Percentiles rank a stretch among this genome's conserved stretches.
Evolutionary conservation across 2,329 filamentous ascomycete species (phyloP).

Genomic region (Beauveria bassiana): DNA sequence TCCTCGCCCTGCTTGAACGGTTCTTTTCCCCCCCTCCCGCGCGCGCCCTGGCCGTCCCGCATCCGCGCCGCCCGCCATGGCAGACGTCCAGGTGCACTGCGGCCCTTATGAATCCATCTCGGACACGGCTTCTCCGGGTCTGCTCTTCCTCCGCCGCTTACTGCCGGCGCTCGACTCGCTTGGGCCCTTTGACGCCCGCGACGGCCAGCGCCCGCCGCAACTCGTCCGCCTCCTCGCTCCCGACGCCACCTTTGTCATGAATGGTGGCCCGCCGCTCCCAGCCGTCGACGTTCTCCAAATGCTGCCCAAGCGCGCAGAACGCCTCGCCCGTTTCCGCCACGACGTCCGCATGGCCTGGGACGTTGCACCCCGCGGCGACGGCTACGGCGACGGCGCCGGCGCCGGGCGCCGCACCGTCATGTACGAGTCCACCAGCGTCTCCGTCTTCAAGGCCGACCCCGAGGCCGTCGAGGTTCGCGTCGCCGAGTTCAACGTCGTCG

Average conservation of each 20-base stretch:
- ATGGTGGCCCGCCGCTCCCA: conserved; percentile 6
- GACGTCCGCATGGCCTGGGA: conserved; percentile 11
- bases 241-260: conserved; percentile 12
- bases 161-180: conserved; percentile 14
- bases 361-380: neutral
- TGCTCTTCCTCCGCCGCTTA: conserved; percentile 13
- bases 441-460: conserved; percentile 5
- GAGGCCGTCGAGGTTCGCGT: conserved; percentile 9
- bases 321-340: conserved; percentile 9
- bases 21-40: too few relatives aligned
- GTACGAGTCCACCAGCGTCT: conserved; percentile 11
- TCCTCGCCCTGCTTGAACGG: too few relatives aligned
- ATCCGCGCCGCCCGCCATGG: neutral
- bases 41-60: too few relatives aligned
- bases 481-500: conserved; percentile 11
- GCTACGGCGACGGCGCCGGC: neutral
- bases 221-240: conserved; percentile 9
- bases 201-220: neutral
- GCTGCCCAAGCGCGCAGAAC: conserved; percentile 7
- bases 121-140: conserved; percentile 10
- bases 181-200: conserved; percentile 7
- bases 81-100: conserved; percentile 6
- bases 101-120: conserved; percentile 6
- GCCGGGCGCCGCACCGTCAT: conserved; percentile 11
- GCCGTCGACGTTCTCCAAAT: conserved; percentile 11